Conservation (phyloP, 2,329 filamentous ascomycete genomes). For the Hypoxylon sp. region DNA sequence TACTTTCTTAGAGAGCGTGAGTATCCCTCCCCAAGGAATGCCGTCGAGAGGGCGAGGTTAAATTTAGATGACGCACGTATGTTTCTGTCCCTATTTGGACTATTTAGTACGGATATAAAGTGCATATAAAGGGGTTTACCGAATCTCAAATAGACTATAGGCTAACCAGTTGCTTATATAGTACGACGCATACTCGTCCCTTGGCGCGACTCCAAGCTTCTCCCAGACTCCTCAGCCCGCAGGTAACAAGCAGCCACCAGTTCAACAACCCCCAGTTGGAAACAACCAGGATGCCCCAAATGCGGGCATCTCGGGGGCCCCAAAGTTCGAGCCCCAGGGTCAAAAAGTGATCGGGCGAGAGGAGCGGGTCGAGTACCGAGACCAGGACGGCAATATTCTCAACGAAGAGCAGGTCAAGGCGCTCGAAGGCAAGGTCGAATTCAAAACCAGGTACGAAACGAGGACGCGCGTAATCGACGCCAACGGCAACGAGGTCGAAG, state of each 20-base stretch:
- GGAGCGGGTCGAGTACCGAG: constrained; percentile 93
- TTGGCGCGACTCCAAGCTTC: constrained; percentile 47
- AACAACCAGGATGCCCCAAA: constrained; percentile 48
- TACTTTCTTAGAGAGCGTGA: constrained; percentile 88
- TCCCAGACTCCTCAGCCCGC: constrained; percentile 50
- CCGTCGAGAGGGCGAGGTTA: constrained; percentile 56
- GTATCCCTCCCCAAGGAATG: constrained; percentile 62
- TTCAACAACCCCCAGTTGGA: constrained; percentile 48
- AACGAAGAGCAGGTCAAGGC: constrained; percentile 85
- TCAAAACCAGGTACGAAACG: constrained; percentile 97
- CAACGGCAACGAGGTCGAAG: constrained; percentile 80
- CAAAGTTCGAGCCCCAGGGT: constrained; percentile 62
- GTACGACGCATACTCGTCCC: constrained; percentile 65
- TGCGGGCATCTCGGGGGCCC: constrained; percentile 63
- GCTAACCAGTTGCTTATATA: constrained; percentile 51
- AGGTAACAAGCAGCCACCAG: constrained; percentile 44
- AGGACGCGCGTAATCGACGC: constrained; percentile 86
- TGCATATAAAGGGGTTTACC: constrained; percentile 16
- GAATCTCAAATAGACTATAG: constrained; percentile 29
- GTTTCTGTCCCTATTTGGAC: constrained; percentile 21
- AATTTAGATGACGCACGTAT: constrained; percentile 24
- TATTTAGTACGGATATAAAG: constrained; percentile 26
- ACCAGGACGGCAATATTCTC: constrained; percentile 92
- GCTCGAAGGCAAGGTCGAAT: constrained; percentile 92
- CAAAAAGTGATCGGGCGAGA: constrained; percentile 71